Evolutionary conservation across 2,329 filamentous ascomycete genomes (phyloP), one percentile per base, ranked within the genome.

Genomic region (Fusarium algeriense): DNA sequence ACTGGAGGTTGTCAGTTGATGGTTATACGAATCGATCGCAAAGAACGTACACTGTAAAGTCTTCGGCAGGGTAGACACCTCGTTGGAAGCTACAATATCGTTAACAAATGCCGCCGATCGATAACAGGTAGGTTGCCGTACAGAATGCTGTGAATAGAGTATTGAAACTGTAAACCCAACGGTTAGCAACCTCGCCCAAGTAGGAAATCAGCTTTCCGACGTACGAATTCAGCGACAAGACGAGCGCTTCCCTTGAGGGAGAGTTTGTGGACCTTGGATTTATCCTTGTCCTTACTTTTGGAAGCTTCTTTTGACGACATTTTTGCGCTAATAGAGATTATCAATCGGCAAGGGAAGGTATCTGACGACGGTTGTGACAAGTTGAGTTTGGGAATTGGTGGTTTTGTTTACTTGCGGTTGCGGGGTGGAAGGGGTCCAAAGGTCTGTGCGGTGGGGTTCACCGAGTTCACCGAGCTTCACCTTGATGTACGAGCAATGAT

Each of bases 131-230:
- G 9, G 6, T 34, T 61, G 8, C 32, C 40, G 46, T 87, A 96
- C 90, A 99, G 86, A 64, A 99, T 98, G 1, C 95, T 97, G 79
- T 99, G 96, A 79, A 98, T 98, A 3, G 94, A 98, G 82, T 97
- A 99, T 86, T 99, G 94, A 79, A 99, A 99, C 89, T 93, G 76
- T 23, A 41, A 48, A 19, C 26, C 20, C 19, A 15, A 48, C 30
- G n/a, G 55, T 76, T 70, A 77, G 76, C 59, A 52, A 57, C 17
- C 34, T 60, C 55, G 23, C 46, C 44, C 52, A 49, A 10, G 37
- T 43, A 41, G 41, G 15, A 23, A 32, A 49, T 55, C 8, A 19
- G 32, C n/a, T 26, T 41, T 28, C 90, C 80, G 28, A 87, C 92
- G 81, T 85, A 97, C 94, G 81, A 99, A 99, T 85, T 99, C 96